Percentiles rank a stretch among this genome's conserved stretches.
Evolutionary conservation across 2,329 filamentous ascomycete species (phyloP).

Genomic region (Penicillium corylophilum): DNA sequence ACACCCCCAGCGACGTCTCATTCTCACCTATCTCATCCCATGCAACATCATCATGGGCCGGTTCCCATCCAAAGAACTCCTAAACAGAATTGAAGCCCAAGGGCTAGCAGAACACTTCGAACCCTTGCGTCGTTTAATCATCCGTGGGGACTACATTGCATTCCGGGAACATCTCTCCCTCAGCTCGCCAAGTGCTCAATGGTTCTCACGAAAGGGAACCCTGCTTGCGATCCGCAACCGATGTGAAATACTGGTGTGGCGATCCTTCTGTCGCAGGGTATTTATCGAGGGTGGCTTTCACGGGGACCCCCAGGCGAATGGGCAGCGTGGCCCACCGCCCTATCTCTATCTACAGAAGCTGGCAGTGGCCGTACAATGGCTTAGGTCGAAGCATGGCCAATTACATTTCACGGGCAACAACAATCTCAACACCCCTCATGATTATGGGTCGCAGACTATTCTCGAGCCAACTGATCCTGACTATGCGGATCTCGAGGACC

Average conservation of each 20-base stretch:
- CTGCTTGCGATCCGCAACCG: conserved; percentile 73
- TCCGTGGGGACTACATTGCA: conserved; percentile 68
- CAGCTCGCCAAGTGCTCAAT: conserved; percentile 58
- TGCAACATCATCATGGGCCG: conserved; percentile 81
- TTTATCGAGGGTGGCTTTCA: conserved; percentile 78
- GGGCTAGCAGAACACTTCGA: conserved; percentile 66
- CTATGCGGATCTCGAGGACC: conserved; percentile 25
- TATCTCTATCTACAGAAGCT: conserved; percentile 72
- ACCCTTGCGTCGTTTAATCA: conserved; percentile 71
- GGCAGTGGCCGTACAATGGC: conserved; percentile 60
- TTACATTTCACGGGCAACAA: conserved; percentile 2
- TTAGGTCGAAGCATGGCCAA: conserved; percentile 51
- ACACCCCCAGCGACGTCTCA: conserved; percentile 68
- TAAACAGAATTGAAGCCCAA: conserved; percentile 68
- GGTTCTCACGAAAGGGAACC: conserved; percentile 74
- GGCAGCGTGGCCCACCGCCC: conserved; percentile 59
- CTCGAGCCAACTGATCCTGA: conserved; percentile 34
- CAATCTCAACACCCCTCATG: conserved; percentile 11
- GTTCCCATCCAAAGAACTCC: conserved; percentile 68
- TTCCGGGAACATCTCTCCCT: conserved; percentile 69
- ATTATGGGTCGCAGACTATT: conserved; percentile 32
- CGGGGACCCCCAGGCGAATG: conserved; percentile 47
- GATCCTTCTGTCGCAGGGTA: conserved; percentile 72
- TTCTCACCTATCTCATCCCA: conserved; percentile 80
- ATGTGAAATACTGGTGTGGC: conserved; percentile 80